phyloP scores from a whole-genome alignment of 169 alveolate genomes.

The Sarcocystis neurona region DNA sequence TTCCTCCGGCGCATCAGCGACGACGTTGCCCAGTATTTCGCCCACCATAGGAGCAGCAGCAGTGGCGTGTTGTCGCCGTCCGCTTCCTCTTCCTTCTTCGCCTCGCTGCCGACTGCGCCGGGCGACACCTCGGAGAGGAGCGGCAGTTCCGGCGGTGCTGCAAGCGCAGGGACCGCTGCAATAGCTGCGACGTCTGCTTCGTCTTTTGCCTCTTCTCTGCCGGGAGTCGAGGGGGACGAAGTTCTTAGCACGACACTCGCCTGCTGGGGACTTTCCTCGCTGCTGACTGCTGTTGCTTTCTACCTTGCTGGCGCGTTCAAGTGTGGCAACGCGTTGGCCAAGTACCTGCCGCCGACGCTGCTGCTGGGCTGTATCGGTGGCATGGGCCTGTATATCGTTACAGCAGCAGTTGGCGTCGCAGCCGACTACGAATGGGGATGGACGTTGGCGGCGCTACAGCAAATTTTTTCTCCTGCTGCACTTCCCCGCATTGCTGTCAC shows the following conservation, averaged over 20 bases:
- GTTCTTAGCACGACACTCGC: neutral
- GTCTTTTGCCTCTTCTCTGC: neutral
- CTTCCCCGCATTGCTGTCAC: neutral
- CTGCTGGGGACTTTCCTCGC: slow-evolving; percentile 16
- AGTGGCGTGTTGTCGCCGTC: neutral
- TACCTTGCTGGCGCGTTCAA: neutral
- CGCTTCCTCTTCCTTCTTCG: too few species aligned
- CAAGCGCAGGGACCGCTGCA: neutral
- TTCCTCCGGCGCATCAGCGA: slow-evolving; percentile 4
- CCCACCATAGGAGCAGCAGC: neutral
- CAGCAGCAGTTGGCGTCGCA: slow-evolving; percentile 29
- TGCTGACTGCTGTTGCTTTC: neutral
- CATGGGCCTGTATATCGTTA: slow-evolving; percentile 28
- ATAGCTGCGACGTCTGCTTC: neutral
- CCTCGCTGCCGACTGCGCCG: neutral
- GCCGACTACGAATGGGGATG: slow-evolving; percentile 29
- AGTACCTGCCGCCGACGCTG: slow-evolving; percentile 12
- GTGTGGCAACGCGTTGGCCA: neutral
- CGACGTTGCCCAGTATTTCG: neutral
- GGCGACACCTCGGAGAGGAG: neutral
- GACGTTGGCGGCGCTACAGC: neutral
- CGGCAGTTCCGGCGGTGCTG: neutral
- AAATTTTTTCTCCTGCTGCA: neutral
- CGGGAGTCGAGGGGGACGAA: neutral
- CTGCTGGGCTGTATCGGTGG: slow-evolving; percentile 38